Percentiles rank a stretch among this genome's conserved stretches.
phyloP scores from a whole-genome alignment of 495 filamentous ascomycete genomes.

The Geoglossum glabrum region DNA sequence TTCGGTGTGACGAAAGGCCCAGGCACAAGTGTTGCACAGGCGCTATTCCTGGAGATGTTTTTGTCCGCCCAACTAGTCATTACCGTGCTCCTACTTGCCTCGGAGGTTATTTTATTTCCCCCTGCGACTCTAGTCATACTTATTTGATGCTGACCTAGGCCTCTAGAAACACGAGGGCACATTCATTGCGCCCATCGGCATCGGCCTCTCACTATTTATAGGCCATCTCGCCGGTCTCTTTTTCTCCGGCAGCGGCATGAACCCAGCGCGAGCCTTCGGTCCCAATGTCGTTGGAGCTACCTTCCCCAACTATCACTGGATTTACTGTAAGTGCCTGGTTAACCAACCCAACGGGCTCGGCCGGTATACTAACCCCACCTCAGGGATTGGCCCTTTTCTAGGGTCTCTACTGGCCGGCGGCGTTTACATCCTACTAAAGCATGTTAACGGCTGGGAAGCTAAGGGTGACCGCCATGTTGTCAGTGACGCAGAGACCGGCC shows the following conservation, averaged over 20 bases:
- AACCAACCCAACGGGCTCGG: background rate
- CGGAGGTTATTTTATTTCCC: slow-evolving; percentile 8
- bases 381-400: slow-evolving; percentile 35
- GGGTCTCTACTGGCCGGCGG: slow-evolving; percentile 43
- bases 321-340: slow-evolving; percentile 27
- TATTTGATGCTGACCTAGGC: background rate
- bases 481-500: background rate
- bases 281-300: slow-evolving; percentile 40
- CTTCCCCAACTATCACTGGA: slow-evolving; percentile 55
- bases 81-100: slow-evolving; percentile 36
- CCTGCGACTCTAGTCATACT: background rate
- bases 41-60: slow-evolving; percentile 36
- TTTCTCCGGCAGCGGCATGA: slow-evolving; percentile 54
- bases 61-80: slow-evolving; percentile 32
- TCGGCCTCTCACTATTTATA: slow-evolving; percentile 32
- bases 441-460: slow-evolving; percentile 52
- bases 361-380: background rate
- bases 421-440: slow-evolving; percentile 48
- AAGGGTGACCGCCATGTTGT: slow-evolving; percentile 53
- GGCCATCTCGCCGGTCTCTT: slow-evolving; percentile 35
- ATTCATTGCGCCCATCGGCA: slow-evolving; percentile 33
- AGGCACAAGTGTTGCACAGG: slow-evolving; percentile 25
- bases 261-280: slow-evolving; percentile 54
- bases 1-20: slow-evolving; percentile 23
- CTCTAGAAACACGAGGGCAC: slow-evolving; percentile 28